phyloP scores from a whole-genome alignment of 1,284 basidiomycete species.

The Chondrostereum purpureum region DNA sequence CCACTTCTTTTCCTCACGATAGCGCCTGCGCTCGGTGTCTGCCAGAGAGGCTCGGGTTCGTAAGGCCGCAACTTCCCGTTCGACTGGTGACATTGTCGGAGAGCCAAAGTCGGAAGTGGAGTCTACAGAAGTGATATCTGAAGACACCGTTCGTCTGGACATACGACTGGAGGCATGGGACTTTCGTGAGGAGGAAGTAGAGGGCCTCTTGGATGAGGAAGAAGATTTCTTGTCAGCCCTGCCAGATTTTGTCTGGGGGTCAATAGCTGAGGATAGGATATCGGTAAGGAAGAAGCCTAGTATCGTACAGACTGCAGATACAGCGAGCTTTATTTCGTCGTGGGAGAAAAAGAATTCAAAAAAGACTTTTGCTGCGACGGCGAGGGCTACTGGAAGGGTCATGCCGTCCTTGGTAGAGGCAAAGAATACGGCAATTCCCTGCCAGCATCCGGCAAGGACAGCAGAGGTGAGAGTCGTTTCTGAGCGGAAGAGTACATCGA shows the following conservation, averaged over 20 bases:
- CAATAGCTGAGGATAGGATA: slow-evolving; percentile 55
- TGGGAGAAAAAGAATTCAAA: slow-evolving; percentile 49
- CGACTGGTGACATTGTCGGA: slow-evolving; percentile 55
- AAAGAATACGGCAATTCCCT: slow-evolving; percentile 68
- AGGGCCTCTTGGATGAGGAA: slow-evolving; percentile 7
- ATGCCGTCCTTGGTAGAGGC: slow-evolving; percentile 49
- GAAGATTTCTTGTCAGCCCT: slow-evolving; percentile 1
- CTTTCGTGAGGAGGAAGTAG: slow-evolving; percentile 8
- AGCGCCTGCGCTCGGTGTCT: slow-evolving; percentile 72
- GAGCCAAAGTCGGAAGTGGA: slow-evolving; percentile 58
- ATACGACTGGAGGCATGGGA: slow-evolving; percentile 4
- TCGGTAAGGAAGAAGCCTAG: slow-evolving; percentile 63
- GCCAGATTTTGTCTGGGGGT: slow-evolving; percentile 26
- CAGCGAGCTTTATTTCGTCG: slow-evolving; percentile 46
- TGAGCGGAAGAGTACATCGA: slow-evolving; percentile 47
- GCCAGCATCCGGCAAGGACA: slow-evolving; percentile 64
- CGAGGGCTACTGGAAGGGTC: slow-evolving; percentile 47
- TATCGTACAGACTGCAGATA: slow-evolving; percentile 54
- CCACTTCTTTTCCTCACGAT: slow-evolving; percentile 81
- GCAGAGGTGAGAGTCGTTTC: slow-evolving; percentile 47
- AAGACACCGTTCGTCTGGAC: slow-evolving; percentile 28
- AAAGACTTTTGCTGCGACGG: slow-evolving; percentile 52
- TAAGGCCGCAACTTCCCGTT: slow-evolving; percentile 64
- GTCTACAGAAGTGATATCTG: slow-evolving; percentile 53
- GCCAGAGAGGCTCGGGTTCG: slow-evolving; percentile 71